These are phyloP conservation scores for Emericellopsis cladophorae DNA, from an alignment of 2,329 filamentous ascomycete species.

Conservation along the genomic window DNA sequence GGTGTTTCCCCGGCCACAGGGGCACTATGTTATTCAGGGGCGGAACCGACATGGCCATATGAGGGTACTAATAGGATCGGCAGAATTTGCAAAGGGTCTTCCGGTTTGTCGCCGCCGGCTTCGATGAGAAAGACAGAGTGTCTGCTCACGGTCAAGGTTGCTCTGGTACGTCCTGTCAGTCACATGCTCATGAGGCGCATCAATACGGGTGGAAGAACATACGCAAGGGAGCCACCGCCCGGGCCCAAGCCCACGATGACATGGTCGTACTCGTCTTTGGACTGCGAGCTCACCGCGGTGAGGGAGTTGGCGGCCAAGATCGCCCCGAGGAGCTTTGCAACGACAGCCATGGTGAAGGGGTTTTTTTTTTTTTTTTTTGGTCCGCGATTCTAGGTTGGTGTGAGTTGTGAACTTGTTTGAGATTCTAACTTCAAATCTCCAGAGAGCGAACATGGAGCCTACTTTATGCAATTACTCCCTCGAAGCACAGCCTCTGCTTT, in stretches of 20 bases:
- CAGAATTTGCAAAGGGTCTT: constrained; percentile 15
- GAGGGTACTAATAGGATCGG: constrained; percentile 1
- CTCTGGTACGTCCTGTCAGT: not conserved
- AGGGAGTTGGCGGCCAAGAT: not conserved
- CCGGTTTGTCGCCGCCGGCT: constrained; percentile 8
- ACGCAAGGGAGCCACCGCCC: constrained; percentile 3
- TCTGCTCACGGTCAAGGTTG: constrained; percentile 1
- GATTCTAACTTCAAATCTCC: not conserved
- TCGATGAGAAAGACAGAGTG: constrained; percentile 7
- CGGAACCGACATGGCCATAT: not conserved
- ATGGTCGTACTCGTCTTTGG: constrained; percentile 4
- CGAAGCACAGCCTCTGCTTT: too few relatives aligned
- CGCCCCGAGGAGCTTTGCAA: not conserved
- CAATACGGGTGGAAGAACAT: not conserved
- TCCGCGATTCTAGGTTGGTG: too few relatives aligned
- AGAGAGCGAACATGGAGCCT: not conserved
- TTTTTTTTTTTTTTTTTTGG: too few relatives aligned
- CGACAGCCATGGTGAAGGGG: not conserved
- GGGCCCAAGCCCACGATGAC: constrained; percentile 3
- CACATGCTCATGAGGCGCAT: not conserved
- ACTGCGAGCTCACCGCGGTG: not conserved
- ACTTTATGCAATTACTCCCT: too few relatives aligned
- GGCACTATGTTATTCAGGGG: not conserved
- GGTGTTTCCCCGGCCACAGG: constrained; percentile 3
- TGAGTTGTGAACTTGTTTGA: not conserved